phyloP scores from a whole-genome alignment of 2,329 filamentous ascomycete species.

The Pestalotiopsis sp. region DNA sequence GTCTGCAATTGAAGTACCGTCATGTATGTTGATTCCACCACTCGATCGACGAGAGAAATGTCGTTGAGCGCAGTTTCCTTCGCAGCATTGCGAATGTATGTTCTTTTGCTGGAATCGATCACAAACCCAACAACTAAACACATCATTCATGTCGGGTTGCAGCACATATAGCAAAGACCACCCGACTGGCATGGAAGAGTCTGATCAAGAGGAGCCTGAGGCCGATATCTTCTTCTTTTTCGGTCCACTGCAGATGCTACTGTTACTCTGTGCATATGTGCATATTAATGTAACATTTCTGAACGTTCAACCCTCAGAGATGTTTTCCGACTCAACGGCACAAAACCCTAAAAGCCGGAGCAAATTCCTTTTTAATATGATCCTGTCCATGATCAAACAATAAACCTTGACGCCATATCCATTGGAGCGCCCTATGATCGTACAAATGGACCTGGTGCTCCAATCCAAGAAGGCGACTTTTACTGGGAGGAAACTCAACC shows the following conservation, averaged over 20 bases:
- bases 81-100: too few species aligned
- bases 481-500: not conserved
- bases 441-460: not conserved
- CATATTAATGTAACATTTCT: slow-evolving; percentile 1
- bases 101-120: too few species aligned
- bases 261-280: not conserved
- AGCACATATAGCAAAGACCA: too few species aligned
- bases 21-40: too few species aligned
- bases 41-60: too few species aligned
- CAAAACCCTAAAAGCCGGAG: not conserved
- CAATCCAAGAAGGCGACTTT: not conserved
- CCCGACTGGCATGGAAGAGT: too few species aligned
- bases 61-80: too few species aligned
- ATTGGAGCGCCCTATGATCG: not conserved
- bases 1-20: too few species aligned
- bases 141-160: too few species aligned
- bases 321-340: not conserved
- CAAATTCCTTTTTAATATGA: slow-evolving; percentile 7
- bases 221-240: not conserved
- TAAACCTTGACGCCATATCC: slow-evolving; percentile 9
- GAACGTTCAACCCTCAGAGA: not conserved
- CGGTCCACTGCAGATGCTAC: not conserved
- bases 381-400: not conserved
- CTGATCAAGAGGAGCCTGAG: too few species aligned
- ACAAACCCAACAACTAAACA: too few species aligned